Conservation (phyloP, 2,329 filamentous ascomycete species). For the Colletotrichum tanaceti region DNA sequence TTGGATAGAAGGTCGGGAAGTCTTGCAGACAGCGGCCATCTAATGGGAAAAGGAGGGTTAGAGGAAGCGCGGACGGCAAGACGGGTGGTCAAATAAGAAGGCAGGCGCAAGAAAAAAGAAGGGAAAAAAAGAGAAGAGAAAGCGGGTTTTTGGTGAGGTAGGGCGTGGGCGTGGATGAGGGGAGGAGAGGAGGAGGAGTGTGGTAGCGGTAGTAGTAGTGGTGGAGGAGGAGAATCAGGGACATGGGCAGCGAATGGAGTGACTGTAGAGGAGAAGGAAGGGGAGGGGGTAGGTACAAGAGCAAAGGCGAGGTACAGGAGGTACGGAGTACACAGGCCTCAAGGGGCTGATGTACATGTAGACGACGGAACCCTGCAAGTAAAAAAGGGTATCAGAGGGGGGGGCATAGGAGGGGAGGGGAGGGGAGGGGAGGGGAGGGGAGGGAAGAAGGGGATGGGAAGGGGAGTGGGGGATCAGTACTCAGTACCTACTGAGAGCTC, state of each 20-base stretch:
- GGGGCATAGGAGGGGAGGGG: slow-evolving; percentile 7
- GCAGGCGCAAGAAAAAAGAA: slow-evolving; percentile 26
- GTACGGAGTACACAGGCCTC: slow-evolving; percentile 34
- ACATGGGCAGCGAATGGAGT: slow-evolving; percentile 36
- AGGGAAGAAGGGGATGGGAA: slow-evolving; percentile 4
- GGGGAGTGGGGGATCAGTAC: slow-evolving; percentile 8
- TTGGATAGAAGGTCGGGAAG: slow-evolving; percentile 38
- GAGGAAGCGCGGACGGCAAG: slow-evolving; percentile 32
- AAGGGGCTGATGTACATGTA: slow-evolving; percentile 36
- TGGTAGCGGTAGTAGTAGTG: slow-evolving; percentile 25
- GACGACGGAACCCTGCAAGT: slow-evolving; percentile 35
- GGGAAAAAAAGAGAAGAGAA: slow-evolving; percentile 33
- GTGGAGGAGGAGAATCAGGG: slow-evolving; percentile 38
- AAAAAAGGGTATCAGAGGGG: slow-evolving; percentile 32
- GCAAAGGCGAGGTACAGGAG: slow-evolving; percentile 22
- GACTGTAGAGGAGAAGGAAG: neutral
- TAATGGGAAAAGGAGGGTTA: slow-evolving; percentile 31
- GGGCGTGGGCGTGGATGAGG: slow-evolving; percentile 39
- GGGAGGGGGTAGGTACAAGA: slow-evolving; percentile 19
- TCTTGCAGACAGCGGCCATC: slow-evolving; percentile 42
- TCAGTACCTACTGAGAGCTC: neutral
- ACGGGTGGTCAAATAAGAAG: slow-evolving; percentile 40
- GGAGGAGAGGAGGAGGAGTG: slow-evolving; percentile 36
- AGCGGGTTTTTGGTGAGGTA: slow-evolving; percentile 40
- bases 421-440: slow-evolving; percentile 4